These are phyloP conservation scores for Pichia sp. DNA, from an alignment of 1,139 yeast genomes.

Conservation along the genomic window DNA sequence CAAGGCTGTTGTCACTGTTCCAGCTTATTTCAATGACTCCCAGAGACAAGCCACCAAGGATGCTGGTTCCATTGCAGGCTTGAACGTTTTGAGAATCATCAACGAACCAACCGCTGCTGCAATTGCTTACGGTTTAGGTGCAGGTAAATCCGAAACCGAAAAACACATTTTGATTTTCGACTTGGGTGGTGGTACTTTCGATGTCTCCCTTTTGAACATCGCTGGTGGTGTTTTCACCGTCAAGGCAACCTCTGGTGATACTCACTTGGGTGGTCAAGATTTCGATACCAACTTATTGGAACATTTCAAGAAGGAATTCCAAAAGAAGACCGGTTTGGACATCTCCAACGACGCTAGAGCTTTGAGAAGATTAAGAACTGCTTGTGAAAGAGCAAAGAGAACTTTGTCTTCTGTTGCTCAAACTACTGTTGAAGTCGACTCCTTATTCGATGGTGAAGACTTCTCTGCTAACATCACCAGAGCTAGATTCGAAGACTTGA, in stretches of 20 bases:
- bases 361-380: slow-evolving; percentile 83
- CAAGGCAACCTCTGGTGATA: slow-evolving; percentile 99
- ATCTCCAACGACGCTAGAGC: slow-evolving; percentile 91
- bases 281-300: slow-evolving; percentile 92
- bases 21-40: slow-evolving; percentile 94
- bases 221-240: slow-evolving; percentile 98
- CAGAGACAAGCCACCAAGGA: slow-evolving; percentile 97
- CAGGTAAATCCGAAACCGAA: slow-evolving; percentile 73
- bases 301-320: slow-evolving; percentile 87
- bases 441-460: slow-evolving; percentile 71
- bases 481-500: slow-evolving; percentile 84
- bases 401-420: slow-evolving; percentile 78
- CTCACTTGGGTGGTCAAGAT: slow-evolving; percentile 99
- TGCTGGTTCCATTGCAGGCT: slow-evolving; percentile 95
- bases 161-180: slow-evolving; percentile 80
- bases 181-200: slow-evolving; percentile 97
- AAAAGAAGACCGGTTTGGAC: slow-evolving; percentile 94
- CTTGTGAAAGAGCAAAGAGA: slow-evolving; percentile 88
- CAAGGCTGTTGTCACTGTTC: slow-evolving; percentile 91
- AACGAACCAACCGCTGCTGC: slow-evolving; percentile 98
- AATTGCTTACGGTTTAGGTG: slow-evolving; percentile 95
- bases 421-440: slow-evolving; percentile 78
- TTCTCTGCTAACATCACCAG: slow-evolving; percentile 76
- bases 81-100: slow-evolving; percentile 89
- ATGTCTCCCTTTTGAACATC: slow-evolving; percentile 89